phyloP scores from a whole-genome alignment of 495 filamentous ascomycete genomes.

The Podospora bellae-mahoneyi region DNA sequence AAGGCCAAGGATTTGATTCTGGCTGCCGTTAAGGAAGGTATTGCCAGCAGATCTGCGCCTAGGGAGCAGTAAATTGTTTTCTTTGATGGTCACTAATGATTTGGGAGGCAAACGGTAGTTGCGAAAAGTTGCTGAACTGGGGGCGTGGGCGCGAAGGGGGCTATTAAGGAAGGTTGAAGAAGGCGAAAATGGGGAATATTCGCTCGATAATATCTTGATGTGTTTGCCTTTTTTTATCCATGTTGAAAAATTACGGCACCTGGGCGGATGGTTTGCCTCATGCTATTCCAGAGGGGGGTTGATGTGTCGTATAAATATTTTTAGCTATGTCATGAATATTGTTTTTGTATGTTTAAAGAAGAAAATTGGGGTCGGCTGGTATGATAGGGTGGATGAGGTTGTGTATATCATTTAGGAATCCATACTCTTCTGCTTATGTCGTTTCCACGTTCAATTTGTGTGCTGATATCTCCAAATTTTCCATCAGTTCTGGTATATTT shows the following conservation, averaged over 20 bases:
- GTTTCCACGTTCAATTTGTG: too few species aligned
- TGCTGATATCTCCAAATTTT: neutral
- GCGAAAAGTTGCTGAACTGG: neutral
- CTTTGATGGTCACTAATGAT: neutral
- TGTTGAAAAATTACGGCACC: neutral
- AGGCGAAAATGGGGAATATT: neutral
- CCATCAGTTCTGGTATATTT: too few species aligned
- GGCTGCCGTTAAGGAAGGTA: slow-evolving; percentile 63
- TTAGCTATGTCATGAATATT: neutral
- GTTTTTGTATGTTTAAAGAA: neutral
- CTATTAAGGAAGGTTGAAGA: neutral
- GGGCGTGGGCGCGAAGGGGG: neutral
- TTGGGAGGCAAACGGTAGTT: slow-evolving; percentile 10
- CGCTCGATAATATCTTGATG: neutral
- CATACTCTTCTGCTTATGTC: neutral
- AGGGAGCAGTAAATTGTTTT: slow-evolving; percentile 1
- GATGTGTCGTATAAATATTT: neutral
- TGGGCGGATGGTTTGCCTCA: neutral
- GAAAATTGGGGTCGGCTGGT: neutral
- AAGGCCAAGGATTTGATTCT: slow-evolving; percentile 86
- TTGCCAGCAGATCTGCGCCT: slow-evolving; percentile 16
- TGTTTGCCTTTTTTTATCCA: neutral
- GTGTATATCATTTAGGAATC: neutral
- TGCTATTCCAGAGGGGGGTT: neutral
- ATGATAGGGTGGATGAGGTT: neutral